Base-by-base conservation (phyloP, 805 yeast species). In the Lipomyces yamadae region DNA sequence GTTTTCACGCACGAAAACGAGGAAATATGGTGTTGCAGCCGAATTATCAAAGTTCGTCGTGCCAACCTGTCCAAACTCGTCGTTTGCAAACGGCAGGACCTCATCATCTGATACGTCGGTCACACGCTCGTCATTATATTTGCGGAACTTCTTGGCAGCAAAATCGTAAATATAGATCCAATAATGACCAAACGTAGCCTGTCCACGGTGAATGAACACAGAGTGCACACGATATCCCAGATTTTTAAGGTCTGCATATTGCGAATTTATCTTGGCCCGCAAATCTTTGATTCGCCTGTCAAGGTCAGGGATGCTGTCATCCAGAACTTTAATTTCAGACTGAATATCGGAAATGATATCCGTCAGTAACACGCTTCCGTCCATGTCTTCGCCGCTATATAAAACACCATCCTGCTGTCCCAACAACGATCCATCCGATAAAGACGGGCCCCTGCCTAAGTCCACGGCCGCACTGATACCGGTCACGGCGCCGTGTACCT, bases 121-220 rank as follows among this genome's bases (percentile, higher is more conserved):
- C n/a, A 95, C 96, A n/a, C 84, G 83, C 74, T 95, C 98, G 79
- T 95, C 99, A 75, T 95, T 95, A 77, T 95, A 95, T 80, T 92
- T 93, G 68, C 97, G 82, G 85, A 87, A 95, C 29, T 90, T 79
- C 35, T 85, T 83, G 24, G 83, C 81, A 69, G 83, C 83, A 2
- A 87, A 85, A 77, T 95, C 98, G 66, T 85, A 86, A 69, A 95
- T 93, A 76, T 94, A 95, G 18, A 94, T 85, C 98, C 98, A 95
- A 77, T 95, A 95, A 78, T 95, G 99, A 1, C 99, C 99, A 75
- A 91, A 94, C 61, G 92, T 88, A 0, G 97, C 98, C 74, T 92
- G 96, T 5, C 99, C 99, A 60, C 97, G 82, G 77, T 95, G 99
- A 58, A 95, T 92, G 75, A 95, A 95, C 5, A 94, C 88, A 0